Conservation (phyloP, 1,284 basidiomycete species). For the Pseudozyma sp. region DNA sequence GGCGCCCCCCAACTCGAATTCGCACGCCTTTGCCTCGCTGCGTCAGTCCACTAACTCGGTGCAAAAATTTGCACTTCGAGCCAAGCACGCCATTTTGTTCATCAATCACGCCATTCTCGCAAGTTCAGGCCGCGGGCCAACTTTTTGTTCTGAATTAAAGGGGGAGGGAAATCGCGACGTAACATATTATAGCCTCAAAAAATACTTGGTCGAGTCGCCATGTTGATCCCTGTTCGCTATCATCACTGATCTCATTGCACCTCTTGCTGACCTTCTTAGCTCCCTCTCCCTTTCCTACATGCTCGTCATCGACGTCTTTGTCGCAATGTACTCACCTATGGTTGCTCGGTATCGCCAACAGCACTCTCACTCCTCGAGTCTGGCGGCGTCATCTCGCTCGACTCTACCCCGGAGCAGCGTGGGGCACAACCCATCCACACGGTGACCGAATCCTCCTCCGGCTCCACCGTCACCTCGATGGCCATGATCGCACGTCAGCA, state of each 20-base stretch:
- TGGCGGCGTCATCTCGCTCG: constrained; percentile 42
- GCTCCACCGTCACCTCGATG: constrained; percentile 52
- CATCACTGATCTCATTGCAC: too few relatives aligned
- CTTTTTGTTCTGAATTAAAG: not conserved
- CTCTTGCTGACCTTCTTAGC: constrained; percentile 1
- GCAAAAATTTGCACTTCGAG: not conserved
- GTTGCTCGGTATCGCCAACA: constrained; percentile 1
- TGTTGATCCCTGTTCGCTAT: constrained; percentile 4
- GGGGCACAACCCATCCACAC: constrained; percentile 26
- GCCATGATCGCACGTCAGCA: constrained; percentile 49
- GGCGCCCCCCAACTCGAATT: not conserved
- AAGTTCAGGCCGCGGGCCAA: constrained; percentile 12
- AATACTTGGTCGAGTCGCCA: not conserved
- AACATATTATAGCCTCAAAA: not conserved
- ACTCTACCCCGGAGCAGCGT: constrained; percentile 17
- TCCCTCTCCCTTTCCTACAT: not conserved
- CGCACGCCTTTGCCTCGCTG: not conserved
- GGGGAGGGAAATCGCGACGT: not conserved
- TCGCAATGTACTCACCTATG: constrained; percentile 1
- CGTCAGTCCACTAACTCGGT: not conserved
- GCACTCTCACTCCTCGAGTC: constrained; percentile 32
- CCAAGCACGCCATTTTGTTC: constrained; percentile 21
- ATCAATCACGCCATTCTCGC: constrained; percentile 1
- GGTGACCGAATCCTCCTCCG: constrained; percentile 45
- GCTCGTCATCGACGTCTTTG: not conserved